Base-by-base conservation (phyloP, 352 stramenopile genomes). In the Phytophthora sp. region DNA sequence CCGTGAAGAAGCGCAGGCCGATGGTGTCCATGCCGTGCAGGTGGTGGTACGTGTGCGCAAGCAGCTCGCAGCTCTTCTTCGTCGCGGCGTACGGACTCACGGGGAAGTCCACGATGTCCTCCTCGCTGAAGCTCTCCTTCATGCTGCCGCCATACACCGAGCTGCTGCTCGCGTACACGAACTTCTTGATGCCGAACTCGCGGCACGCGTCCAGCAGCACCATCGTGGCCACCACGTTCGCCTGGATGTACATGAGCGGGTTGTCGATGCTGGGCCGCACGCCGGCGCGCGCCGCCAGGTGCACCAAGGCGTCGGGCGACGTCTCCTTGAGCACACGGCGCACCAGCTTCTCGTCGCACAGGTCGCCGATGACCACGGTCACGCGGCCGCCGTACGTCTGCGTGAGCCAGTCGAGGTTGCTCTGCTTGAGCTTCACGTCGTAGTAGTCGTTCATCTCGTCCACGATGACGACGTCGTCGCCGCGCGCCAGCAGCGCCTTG, bases 401-500 rank as follows among this genome's bases (percentile, higher is more conserved):
- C 4, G 76, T 66, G 11, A 98, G 87, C 39, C 85, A 79, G 51
- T 88, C 74, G 5, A 99, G 76, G 76, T 99, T 99, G 48, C 70
- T 80, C 60, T 98, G 84, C 83, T 99, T 99, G 64, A 98, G 92
- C 46, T 74, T 65, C n/a, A 98, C 89, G 71, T 99, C 96, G 75
- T 99, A 99, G 76, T 99, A 99, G 69, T 99, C 95, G 70, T 99
- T 99, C 48, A 99, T 82, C 79, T 99, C 97, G 67, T 99, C 97
- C 23, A 99, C 81, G 45, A 98, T 89, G 1, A 99, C 89, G 23
- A 99, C 96, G 46, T 93, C 74, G 51, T 98, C 89, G 27, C 89
- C 91, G 18, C 92, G 84, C 4, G 78, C 70, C 5, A 98, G 79
- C 26, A 98, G 78, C 24, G 79, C 72, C 56, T 96, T 84, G 42